These are phyloP conservation scores for Mycena pura DNA, from an alignment of 768 basidiomycete species.

Conservation along the genomic window DNA sequence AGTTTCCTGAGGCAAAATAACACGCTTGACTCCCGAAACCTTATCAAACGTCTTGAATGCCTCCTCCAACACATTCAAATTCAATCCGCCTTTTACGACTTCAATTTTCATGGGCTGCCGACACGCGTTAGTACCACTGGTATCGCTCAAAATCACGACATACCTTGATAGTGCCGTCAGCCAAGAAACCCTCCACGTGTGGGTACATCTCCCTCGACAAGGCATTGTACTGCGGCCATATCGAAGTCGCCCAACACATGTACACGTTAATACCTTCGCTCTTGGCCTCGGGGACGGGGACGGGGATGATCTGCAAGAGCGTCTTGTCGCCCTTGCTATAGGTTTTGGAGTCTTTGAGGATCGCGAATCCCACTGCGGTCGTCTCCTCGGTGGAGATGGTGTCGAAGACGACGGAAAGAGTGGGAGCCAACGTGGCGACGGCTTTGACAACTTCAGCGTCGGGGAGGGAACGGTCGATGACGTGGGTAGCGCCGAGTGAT, in stretches of 20 bases:
- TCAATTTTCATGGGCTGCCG: conserved; percentile 11
- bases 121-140: background rate
- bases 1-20: conserved; percentile 7
- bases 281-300: background rate
- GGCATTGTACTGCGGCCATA: conserved; percentile 10
- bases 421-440: background rate
- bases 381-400: conserved; percentile 1
- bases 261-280: conserved; percentile 1
- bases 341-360: conserved; percentile 7
- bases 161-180: conserved; percentile 14
- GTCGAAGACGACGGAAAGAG: conserved; percentile 10
- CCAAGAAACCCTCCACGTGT: conserved; percentile 4
- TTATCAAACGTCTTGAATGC: conserved; percentile 4
- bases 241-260: conserved; percentile 8
- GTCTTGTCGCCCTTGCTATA: conserved; percentile 3
- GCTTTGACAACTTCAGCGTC: conserved; percentile 8
- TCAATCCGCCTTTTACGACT: conserved; percentile 1
- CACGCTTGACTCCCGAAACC: conserved; percentile 5
- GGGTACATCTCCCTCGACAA: conserved; percentile 9
- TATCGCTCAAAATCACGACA: background rate
- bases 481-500: conserved; percentile 45
- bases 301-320: conserved; percentile 7
- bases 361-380: background rate
- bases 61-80: conserved; percentile 3
- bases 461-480: conserved; percentile 39